A percentile compares a stretch with the other conserved stretches of the same genome.
phyloP scores from a whole-genome alignment of 2,329 filamentous ascomycete species.

The Hypocreales sp. region DNA sequence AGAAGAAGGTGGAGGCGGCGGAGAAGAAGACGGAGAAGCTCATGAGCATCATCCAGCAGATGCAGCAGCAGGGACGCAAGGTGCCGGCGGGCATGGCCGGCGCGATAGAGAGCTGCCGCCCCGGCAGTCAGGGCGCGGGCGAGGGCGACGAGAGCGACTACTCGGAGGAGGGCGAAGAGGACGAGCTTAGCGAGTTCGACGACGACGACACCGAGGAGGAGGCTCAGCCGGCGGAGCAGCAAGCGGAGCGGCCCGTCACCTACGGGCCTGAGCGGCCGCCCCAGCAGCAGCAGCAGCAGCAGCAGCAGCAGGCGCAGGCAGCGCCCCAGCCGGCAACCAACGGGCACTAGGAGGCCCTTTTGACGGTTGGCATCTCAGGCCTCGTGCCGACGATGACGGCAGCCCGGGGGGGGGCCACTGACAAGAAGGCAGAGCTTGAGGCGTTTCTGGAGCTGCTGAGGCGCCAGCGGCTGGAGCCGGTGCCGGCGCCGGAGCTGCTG shows the following conservation, averaged over 20 bases:
- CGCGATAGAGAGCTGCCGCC: constrained; percentile 44
- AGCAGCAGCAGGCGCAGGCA: neutral
- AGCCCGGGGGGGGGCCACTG: neutral
- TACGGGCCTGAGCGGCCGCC: constrained; percentile 35
- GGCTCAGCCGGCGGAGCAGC: constrained; percentile 17
- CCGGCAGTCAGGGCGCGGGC: constrained; percentile 31
- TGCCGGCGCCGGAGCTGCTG: neutral
- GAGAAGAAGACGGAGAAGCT: constrained; percentile 78
- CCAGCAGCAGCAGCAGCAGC: constrained; percentile 12
- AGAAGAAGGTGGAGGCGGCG: constrained; percentile 41
- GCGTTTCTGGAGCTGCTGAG: neutral
- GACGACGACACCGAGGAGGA: constrained; percentile 46
- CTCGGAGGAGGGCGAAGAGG: constrained; percentile 45
- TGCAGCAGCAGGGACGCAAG: constrained; percentile 87
- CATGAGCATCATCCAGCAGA: constrained; percentile 85
- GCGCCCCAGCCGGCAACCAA: constrained; percentile 18
- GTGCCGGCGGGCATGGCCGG: constrained; percentile 47
- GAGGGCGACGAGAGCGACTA: constrained; percentile 49
- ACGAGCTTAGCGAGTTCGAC: constrained; percentile 49
- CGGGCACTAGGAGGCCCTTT: constrained; percentile 23
- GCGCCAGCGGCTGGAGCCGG: neutral
- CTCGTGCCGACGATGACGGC: neutral
- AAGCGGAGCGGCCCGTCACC: constrained; percentile 20
- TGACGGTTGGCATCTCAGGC: constrained; percentile 1
- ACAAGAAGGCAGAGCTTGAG: neutral